Evolutionary conservation across 352 stramenopile genomes (phyloP), one percentile per base, ranked within the genome.

Genomic region (Pythium aquatile): DNA sequence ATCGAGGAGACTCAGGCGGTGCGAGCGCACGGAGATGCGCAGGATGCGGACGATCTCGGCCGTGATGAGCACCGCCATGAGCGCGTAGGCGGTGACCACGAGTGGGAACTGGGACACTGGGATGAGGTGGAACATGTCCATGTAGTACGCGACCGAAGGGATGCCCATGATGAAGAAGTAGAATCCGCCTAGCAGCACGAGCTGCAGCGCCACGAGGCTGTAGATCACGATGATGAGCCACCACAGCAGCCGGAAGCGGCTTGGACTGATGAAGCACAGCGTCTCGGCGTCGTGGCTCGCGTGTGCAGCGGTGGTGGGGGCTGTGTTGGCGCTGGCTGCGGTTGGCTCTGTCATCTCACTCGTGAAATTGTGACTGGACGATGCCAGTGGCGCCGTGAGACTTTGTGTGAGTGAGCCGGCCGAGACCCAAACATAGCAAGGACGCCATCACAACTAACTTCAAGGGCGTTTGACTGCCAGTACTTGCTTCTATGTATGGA

Each of bases 61-160:
- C 13, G 16, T 30, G 48, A 62, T 64, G 10, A 72, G 37, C 9
- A 37, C 1, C 0, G 39, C 48, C 33, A 54, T 60, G 17, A 46
- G 35, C 1, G 9, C 26, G 49, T 68, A 72, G 35, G 46, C 30
- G 5, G 33, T 28, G n/a, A 65, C 57, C 35, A 61, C 51, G 32
- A 68, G 8, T 0, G 65, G 59, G 32, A 68, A 68, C 11, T 47
- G 30, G 26, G 26, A 29, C 3, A 61, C 37, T 0, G 60, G 29
- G 40, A 65, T 56, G 24, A 72, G 55, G 20, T 60, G 59, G 65
- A 68, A 68, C 39, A 61, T 69, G 2, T 24, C 58, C 2, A 55
- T 37, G 56, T 64, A 73, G 61, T 70, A 73, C 13, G 48, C 32
- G 14, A 69, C 52, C 2, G 66, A 58, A 9, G 52, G 48, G 14